Evolutionary conservation across 495 filamentous ascomycete genomes (phyloP).

Genomic region (Aspergillus baeticus): DNA sequence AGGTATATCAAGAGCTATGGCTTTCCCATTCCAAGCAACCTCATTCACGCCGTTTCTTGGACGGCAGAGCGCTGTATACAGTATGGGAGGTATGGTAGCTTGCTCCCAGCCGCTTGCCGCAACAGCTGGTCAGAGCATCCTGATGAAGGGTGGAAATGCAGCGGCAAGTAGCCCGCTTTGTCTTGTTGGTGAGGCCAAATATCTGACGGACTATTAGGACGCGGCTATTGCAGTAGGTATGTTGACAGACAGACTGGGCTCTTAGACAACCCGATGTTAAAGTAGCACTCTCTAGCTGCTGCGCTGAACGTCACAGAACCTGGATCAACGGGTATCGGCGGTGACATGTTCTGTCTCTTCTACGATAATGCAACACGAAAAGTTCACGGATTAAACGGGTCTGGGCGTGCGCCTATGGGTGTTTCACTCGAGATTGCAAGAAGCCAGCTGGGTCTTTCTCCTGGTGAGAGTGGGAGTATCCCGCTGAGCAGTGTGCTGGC

Average conservation of each 20-base stretch:
- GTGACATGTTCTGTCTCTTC: slow-evolving; percentile 97
- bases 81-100: slow-evolving; percentile 85
- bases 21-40: slow-evolving; percentile 57
- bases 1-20: slow-evolving; percentile 25
- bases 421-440: slow-evolving; percentile 67
- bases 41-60: slow-evolving; percentile 68
- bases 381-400: slow-evolving; percentile 84
- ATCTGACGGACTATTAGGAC: slow-evolving; percentile 56
- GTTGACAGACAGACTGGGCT: too few species aligned
- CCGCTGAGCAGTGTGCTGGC: slow-evolving; percentile 77
- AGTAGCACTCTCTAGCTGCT: slow-evolving; percentile 51
- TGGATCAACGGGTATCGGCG: slow-evolving; percentile 87
- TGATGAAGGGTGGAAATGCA: slow-evolving; percentile 86
- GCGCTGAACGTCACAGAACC: slow-evolving; percentile 92
- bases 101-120: slow-evolving; percentile 89
- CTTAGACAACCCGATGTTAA: background rate
- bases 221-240: slow-evolving; percentile 83
- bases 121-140: slow-evolving; percentile 77
- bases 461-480: slow-evolving; percentile 63
- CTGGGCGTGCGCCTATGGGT: slow-evolving; percentile 73
- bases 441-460: slow-evolving; percentile 62
- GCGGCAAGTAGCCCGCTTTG: slow-evolving; percentile 79
- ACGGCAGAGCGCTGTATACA: slow-evolving; percentile 87
- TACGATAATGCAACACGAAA: slow-evolving; percentile 79
- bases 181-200: too few species aligned